Percentiles rank a stretch among this genome's conserved stretches.
Evolutionary conservation across 192 early-diverging fungal genomes (phyloP).

Genomic region (Podochytrium sp.): DNA sequence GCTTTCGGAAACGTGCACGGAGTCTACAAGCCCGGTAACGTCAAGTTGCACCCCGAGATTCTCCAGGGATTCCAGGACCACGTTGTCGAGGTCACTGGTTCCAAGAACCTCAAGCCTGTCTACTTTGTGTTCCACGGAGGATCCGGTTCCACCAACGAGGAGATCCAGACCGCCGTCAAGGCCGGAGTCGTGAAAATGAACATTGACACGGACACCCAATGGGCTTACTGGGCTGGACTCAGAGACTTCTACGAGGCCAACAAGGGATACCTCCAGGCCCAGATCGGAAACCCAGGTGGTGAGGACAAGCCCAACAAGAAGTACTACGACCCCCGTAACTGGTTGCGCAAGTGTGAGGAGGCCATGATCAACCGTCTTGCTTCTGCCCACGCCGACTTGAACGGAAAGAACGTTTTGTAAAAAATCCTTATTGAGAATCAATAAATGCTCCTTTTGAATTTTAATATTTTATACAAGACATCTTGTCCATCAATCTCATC

Average conservation of each 20-base stretch:
- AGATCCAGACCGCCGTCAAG: constrained; percentile 80
- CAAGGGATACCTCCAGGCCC: constrained; percentile 86
- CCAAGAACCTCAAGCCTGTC: constrained; percentile 74
- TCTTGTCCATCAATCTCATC: too few relatives aligned
- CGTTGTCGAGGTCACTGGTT: constrained; percentile 71
- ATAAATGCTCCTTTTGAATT: too few relatives aligned
- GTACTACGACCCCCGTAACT: constrained; percentile 96
- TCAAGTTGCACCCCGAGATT: constrained; percentile 90
- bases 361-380: constrained; percentile 81
- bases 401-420: constrained; percentile 41
- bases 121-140: constrained; percentile 99
- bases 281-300: constrained; percentile 96
- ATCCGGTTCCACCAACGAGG: constrained; percentile 79
- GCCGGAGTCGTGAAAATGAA: constrained; percentile 98
- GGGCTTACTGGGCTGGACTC: constrained; percentile 91
- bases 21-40: constrained; percentile 73
- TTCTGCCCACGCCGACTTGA: constrained; percentile 78
- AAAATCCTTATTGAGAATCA: too few relatives aligned
- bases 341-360: constrained; percentile 89
- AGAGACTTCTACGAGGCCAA: constrained; percentile 85
- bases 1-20: constrained; percentile 96
- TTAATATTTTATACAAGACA: too few relatives aligned
- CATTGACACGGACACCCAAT: constrained; percentile 98
- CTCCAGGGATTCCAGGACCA: constrained; percentile 87
- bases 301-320: constrained; percentile 98